Evolutionary conservation across 106 monocot genomes (phyloP), one percentile per base, ranked within the genome.

Genomic region (Narthecium ossifragum): DNA sequence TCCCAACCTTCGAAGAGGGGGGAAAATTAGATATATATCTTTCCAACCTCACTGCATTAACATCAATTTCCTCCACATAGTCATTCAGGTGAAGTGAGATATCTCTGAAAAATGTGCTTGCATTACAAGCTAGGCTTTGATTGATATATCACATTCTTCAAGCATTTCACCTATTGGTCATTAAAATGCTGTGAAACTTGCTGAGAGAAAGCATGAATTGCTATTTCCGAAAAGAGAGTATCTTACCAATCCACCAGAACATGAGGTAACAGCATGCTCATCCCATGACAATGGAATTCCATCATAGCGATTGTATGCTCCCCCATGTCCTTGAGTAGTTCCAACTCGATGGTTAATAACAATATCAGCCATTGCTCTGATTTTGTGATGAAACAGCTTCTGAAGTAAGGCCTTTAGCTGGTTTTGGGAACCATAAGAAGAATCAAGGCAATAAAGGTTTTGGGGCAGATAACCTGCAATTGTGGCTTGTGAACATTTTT

Each of bases 271-370:
- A 23, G 92, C 87, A 78, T 61, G 80, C 65, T 92, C 87, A 65
- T 92, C 84, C 92, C 87, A 88, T 45, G 87, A 32, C 49, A 84
- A 49, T 14, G 88, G 84, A 36, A 92, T 88, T 26, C 92, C 88
- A 73, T 92, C 84, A 70, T 62, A 92, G 20, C 87, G 74, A 68
- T 84, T 88, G 64, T 80, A 81, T 48, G 41, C 46, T 31, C 88
- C 88, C 6, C 80, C 84, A 58, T 75, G 75, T 60, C 92, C 87
- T 71, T 65, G 61, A 61, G 54, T 68, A 39, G 92, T 92, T 22
- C 88, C 92, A 71, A 78, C 80, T 49, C 92, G 83, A 61, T 92
- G 92, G 48, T 92, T 92, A 49, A 92, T 88, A 43, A 92, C 88
- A 26, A 92, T 70, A 57, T 92, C 92, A 56, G 87, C 92, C 81